These are phyloP conservation scores for Artomyces pyxidatus DNA, from an alignment of 768 basidiomycete genomes.

Conservation along the genomic window DNA sequence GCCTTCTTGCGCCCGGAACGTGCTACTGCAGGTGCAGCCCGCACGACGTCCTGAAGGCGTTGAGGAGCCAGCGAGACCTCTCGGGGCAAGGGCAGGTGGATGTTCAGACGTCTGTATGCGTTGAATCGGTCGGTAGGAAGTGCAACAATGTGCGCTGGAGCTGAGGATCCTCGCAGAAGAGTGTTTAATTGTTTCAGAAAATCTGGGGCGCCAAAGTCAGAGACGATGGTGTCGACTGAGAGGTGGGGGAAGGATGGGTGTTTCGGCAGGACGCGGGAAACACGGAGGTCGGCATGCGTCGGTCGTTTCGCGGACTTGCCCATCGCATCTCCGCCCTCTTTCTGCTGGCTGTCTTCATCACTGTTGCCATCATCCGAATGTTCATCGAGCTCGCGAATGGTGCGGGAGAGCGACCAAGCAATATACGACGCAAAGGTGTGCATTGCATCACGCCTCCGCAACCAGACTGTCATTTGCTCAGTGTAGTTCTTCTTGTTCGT, in stretches of 20 bases:
- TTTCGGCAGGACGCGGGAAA: background rate
- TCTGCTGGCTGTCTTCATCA: background rate
- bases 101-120: background rate
- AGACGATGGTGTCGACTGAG: background rate
- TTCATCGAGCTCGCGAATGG: background rate
- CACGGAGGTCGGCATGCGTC: background rate
- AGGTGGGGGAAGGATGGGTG: background rate
- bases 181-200: background rate
- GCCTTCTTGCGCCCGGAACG: background rate
- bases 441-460: slow-evolving; percentile 25
- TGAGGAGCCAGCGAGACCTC: background rate
- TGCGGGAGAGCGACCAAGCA: slow-evolving; percentile 13
- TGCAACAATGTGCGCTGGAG: background rate
- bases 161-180: background rate
- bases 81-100: background rate
- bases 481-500: slow-evolving; percentile 30
- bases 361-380: no score
- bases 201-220: background rate
- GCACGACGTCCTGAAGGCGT: background rate
- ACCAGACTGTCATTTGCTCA: slow-evolving; percentile 31
- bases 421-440: slow-evolving; percentile 8
- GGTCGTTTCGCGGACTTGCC: background rate
- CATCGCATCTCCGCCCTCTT: background rate
- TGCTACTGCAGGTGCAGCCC: background rate
- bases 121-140: background rate